Evolutionary conservation across 352 stramenopile species (phyloP), one percentile per base, ranked within the genome.

Genomic region (Globisporangium apiculatum): DNA sequence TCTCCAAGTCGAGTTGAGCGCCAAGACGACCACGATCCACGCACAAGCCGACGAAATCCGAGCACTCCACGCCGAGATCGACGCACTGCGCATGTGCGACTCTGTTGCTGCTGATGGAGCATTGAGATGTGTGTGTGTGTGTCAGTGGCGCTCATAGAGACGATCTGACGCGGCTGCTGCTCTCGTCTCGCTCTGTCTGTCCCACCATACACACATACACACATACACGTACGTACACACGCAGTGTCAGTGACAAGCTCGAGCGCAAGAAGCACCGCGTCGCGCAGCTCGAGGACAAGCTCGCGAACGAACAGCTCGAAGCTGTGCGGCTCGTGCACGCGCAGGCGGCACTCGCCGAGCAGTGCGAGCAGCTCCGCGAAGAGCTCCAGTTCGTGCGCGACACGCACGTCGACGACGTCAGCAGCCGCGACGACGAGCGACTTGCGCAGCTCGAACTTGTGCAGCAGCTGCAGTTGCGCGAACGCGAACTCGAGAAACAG

Each of bases 1-100:
- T 0, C 61, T 91, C 18, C 70, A 72, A 52, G 69, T 86, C 1
- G 72, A 89, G 14, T 47, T 88, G 11, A 64, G 74, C 9, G 78
- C 75, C 4, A 88, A 86, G 56, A 67, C 65, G 4, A 55, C 80
- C 36, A 84, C 68, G 0, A 75, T 91, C 3, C 69, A 90, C 10
- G 67, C 77, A 5, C 78, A 90, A 61, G 67, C 72, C 0, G 72
- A 81, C 24, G 73, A 94, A 37, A 77, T 93, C 51, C 65, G 84
- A 5, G 64, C 76, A 15, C 51, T 86, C 0, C 78, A 85, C 12
- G 58, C 67, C 5, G 76, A 89, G 55, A 53, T 92, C 3, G 77
- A 91, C 42, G 71, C 85, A 40, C 64, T 91, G 17, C 63, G 53
- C 4, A 35, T 73, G 70, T 81, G 63, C 14, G 57, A 11, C 0